A percentile compares a stretch with the other conserved stretches of the same genome.
phyloP scores from a whole-genome alignment of 805 yeast species.

The Hyphopichia homilentoma region DNA sequence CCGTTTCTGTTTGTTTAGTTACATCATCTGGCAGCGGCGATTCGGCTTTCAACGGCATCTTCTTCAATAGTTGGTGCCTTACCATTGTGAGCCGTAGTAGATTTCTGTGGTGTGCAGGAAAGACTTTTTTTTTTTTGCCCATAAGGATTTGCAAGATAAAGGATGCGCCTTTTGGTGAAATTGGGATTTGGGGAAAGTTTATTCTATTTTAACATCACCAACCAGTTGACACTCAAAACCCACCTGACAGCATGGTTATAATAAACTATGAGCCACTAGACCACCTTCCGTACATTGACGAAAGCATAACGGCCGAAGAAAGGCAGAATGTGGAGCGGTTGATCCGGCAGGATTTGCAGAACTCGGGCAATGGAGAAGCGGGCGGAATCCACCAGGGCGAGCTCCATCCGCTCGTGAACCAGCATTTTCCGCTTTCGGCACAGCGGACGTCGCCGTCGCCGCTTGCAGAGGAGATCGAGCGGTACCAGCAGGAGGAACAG shows the following conservation, averaged over 20 bases:
- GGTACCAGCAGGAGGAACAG: slow-evolving; percentile 24
- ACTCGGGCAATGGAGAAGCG: slow-evolving; percentile 1
- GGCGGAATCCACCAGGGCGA: slow-evolving; percentile 2
- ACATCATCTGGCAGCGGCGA: too few relatives aligned
- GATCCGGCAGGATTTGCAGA: slow-evolving; percentile 20
- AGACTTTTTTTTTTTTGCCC: too few relatives aligned
- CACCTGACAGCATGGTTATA: slow-evolving; percentile 13
- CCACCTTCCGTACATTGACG: slow-evolving; percentile 37
- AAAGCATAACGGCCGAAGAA: slow-evolving; percentile 31
- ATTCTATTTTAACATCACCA: too few relatives aligned
- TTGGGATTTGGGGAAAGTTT: too few relatives aligned
- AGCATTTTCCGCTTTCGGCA: slow-evolving; percentile 12
- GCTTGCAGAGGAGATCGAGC: slow-evolving; percentile 14
- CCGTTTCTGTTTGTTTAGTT: too few relatives aligned
- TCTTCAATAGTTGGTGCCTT: too few relatives aligned
- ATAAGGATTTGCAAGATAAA: too few relatives aligned
- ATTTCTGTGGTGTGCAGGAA: too few relatives aligned
- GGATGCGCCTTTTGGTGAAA: too few relatives aligned
- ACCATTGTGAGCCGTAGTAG: too few relatives aligned
- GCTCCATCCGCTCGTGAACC: slow-evolving; percentile 20
- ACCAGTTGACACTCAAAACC: too few relatives aligned
- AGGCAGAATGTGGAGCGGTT: slow-evolving; percentile 32
- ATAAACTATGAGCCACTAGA: slow-evolving; percentile 34
- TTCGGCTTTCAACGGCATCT: too few relatives aligned
- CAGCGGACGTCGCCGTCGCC: slow-evolving; percentile 4